Conservation (phyloP, 164 flowering plant genomes). For the Platanus orientalis region DNA sequence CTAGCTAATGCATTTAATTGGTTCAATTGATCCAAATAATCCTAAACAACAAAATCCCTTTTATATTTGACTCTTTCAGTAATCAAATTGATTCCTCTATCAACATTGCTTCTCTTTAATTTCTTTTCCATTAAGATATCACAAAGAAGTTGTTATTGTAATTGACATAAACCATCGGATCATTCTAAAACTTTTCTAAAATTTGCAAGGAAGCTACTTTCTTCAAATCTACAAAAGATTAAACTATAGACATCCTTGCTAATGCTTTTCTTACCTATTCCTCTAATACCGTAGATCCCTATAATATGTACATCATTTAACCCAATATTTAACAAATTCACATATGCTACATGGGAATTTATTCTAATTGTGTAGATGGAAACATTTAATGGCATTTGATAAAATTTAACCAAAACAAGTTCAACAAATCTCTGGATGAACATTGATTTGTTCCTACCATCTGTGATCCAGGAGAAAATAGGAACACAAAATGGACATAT, state of each 20-base stretch:
- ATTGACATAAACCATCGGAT: not conserved
- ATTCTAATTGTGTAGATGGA: not conserved
- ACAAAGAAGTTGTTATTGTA: not conserved
- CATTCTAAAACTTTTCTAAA: not conserved
- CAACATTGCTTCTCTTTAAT: not conserved
- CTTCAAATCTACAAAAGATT: not conserved
- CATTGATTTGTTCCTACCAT: not conserved
- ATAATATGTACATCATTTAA: not conserved
- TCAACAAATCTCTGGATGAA: not conserved
- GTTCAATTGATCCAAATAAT: not conserved
- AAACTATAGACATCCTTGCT: too few relatives aligned
- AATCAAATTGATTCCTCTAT: slow-evolving; percentile 6
- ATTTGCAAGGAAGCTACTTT: slow-evolving; percentile 9
- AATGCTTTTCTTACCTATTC: too few relatives aligned
- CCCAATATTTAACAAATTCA: not conserved
- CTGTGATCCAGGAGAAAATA: too few relatives aligned
- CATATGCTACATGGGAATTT: too few relatives aligned
- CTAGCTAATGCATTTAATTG: not conserved
- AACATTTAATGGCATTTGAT: not conserved
- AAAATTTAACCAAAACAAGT: not conserved
- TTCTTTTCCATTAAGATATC: not conserved
- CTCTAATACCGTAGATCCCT: not conserved
- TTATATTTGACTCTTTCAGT: not conserved
- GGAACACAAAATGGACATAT: too few relatives aligned
- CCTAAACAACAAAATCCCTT: not conserved